These are phyloP conservation scores for Gossypium stocksii DNA, from an alignment of 345 rosid species.

Conservation along the genomic window DNA sequence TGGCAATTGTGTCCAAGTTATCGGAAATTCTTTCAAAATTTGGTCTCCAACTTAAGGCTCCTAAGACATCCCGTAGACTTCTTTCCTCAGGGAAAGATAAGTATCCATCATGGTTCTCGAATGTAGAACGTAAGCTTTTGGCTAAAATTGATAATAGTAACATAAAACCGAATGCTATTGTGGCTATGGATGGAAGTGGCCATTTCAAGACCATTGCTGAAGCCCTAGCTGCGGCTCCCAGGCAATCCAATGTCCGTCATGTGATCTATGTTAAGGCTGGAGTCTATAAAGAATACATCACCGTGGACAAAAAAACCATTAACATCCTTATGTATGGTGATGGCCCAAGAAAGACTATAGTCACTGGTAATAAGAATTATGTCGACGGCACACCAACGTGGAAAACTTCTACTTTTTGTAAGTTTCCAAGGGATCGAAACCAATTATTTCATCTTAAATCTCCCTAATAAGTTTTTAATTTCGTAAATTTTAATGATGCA, in stretches of 20 bases:
- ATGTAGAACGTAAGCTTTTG: conserved; percentile 56
- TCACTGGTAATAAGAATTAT: conserved; percentile 39
- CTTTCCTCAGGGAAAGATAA: not conserved
- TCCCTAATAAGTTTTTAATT: not conserved
- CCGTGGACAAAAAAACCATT: conserved; percentile 20
- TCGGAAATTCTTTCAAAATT: conserved; percentile 31
- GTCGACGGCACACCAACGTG: conserved; percentile 6
- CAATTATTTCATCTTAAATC: not conserved
- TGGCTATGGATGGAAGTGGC: conserved; percentile 83
- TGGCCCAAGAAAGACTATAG: conserved; percentile 39
- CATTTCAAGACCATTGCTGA: conserved; percentile 46
- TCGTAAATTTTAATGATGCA: conserved; percentile 18
- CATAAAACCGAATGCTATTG: conserved; percentile 45
- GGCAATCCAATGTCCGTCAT: conserved; percentile 25
- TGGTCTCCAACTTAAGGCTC: conserved; percentile 23
- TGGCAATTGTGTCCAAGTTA: conserved; percentile 41
- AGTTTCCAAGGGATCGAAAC: not conserved
- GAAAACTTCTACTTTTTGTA: conserved; percentile 41
- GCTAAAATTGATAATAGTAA: conserved; percentile 18
- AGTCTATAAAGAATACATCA: conserved; percentile 34
- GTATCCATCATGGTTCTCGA: conserved; percentile 62
- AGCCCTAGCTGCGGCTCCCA: conserved; percentile 49
- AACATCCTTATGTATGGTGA: conserved; percentile 53
- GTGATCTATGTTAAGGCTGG: conserved; percentile 55
- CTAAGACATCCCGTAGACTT: conserved; percentile 3